Conservation (phyloP, 2,329 filamentous ascomycete genomes). For the Byssochlamys sp. region DNA sequence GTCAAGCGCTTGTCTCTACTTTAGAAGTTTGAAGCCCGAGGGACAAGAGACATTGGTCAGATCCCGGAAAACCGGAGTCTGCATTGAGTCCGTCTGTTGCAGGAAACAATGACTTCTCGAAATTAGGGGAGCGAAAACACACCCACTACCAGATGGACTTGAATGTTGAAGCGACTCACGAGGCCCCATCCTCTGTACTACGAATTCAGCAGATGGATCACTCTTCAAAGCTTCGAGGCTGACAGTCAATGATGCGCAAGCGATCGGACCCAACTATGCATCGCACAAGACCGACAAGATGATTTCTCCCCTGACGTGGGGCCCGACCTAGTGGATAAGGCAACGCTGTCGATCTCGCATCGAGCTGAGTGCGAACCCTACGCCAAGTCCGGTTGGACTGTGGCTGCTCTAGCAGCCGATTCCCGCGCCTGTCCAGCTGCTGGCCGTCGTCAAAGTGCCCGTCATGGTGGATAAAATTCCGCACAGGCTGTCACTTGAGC, state of each 20-base stretch:
- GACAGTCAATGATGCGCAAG: background rate
- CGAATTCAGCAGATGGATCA: background rate
- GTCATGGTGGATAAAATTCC: background rate
- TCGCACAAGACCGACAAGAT: background rate
- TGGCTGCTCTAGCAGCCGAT: background rate
- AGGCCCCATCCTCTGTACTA: background rate
- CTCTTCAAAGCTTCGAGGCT: background rate
- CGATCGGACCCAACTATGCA: background rate
- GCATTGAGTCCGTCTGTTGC: background rate
- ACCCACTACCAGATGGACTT: background rate
- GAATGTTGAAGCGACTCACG: background rate
- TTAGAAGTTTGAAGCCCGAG: background rate
- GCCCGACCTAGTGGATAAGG: conserved; percentile 2
- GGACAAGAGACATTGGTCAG: background rate
- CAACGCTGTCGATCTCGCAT: conserved; percentile 5
- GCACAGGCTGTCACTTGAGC: background rate
- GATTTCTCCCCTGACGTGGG: background rate
- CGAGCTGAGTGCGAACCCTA: conserved; percentile 3
- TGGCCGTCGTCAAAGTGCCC: background rate
- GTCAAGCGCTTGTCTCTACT: background rate
- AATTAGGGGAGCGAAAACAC: background rate
- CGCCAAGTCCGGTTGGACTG: background rate
- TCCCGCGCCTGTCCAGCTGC: background rate
- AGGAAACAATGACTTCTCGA: background rate
- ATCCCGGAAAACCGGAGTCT: background rate